Percentiles rank a stretch among this genome's conserved stretches.
Conservation (phyloP, 2,329 filamentous ascomycete species). For the Penicillium sp. region DNA sequence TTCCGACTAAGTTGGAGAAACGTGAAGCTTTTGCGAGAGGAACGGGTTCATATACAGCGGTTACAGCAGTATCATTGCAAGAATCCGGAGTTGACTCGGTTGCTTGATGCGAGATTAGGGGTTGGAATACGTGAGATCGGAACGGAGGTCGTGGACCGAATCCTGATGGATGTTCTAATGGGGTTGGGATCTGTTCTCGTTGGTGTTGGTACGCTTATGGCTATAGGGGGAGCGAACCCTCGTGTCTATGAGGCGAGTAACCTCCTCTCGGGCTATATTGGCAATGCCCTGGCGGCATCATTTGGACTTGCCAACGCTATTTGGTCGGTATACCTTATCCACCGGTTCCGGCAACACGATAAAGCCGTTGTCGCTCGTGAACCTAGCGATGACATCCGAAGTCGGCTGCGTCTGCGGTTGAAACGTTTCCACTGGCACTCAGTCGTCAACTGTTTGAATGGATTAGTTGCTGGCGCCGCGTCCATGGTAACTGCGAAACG, state of each 20-base stretch:
- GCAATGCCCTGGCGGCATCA: conserved; percentile 51
- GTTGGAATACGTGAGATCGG: conserved; percentile 52
- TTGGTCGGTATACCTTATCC: conserved; percentile 50
- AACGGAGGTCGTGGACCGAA: conserved; percentile 52
- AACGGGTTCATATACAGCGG: conserved; percentile 38
- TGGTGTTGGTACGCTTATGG: conserved; percentile 54
- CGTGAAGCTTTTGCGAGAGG: conserved; percentile 45
- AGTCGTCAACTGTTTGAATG: conserved; percentile 46
- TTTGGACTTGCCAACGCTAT: conserved; percentile 52
- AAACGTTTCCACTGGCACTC: conserved; percentile 48
- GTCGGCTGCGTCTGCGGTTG: conserved; percentile 39
- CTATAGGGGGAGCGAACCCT: conserved; percentile 51
- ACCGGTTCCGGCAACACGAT: conserved; percentile 43
- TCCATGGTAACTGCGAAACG: conserved; percentile 52
- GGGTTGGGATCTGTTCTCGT: conserved; percentile 53
- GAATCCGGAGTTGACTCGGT: conserved; percentile 14
- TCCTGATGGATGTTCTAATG: conserved; percentile 53
- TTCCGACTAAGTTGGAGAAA: conserved; percentile 48
- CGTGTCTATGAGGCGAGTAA: conserved; percentile 51
- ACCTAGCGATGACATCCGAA: conserved; percentile 28
- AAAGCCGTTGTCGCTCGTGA: conserved; percentile 22
- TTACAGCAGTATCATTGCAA: conserved; percentile 21
- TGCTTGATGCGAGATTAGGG: conserved; percentile 42
- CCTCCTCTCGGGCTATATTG: conserved; percentile 56
- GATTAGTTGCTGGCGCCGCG: conserved; percentile 50